Conservation (phyloP, 2,329 filamentous ascomycete genomes). For the Colletotrichum costaricense region DNA sequence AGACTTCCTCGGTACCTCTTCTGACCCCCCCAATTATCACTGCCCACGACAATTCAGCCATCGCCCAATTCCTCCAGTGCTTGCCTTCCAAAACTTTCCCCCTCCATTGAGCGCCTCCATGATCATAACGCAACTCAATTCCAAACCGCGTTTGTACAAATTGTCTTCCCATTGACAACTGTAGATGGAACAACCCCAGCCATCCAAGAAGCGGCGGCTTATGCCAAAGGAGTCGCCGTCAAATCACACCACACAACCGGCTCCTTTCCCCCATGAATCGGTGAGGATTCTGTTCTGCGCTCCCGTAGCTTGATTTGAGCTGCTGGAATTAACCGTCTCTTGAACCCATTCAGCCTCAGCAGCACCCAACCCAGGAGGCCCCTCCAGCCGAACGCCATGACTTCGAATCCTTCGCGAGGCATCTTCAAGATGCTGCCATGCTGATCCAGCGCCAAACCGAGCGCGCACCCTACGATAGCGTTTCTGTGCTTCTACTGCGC, state of each 20-base stretch:
- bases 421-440: slow-evolving; percentile 76
- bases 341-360: slow-evolving; percentile 42
- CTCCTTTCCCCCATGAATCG: slow-evolving; percentile 32
- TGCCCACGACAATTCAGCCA: background rate
- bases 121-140: background rate
- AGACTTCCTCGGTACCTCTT: background rate
- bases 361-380: slow-evolving; percentile 53
- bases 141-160: background rate
- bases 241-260: slow-evolving; percentile 23
- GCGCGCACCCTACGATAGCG: slow-evolving; percentile 65
- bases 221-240: slow-evolving; percentile 30
- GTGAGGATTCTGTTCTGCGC: slow-evolving; percentile 36
- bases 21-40: background rate
- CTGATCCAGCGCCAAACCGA: slow-evolving; percentile 73
- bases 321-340: slow-evolving; percentile 29
- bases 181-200: slow-evolving; percentile 38
- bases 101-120: slow-evolving; percentile 7
- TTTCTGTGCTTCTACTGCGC: slow-evolving; percentile 69
- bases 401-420: slow-evolving; percentile 74
- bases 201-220: slow-evolving; percentile 36
- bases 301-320: background rate
- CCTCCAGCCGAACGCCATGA: slow-evolving; percentile 64
- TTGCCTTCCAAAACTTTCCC: background rate
- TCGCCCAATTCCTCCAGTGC: background rate
- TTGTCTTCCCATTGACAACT: slow-evolving; percentile 21